Evolutionary conservation across 352 stramenopile genomes (phyloP), one percentile per base, ranked within the genome.

Genomic region (Globisporangium spinosum): DNA sequence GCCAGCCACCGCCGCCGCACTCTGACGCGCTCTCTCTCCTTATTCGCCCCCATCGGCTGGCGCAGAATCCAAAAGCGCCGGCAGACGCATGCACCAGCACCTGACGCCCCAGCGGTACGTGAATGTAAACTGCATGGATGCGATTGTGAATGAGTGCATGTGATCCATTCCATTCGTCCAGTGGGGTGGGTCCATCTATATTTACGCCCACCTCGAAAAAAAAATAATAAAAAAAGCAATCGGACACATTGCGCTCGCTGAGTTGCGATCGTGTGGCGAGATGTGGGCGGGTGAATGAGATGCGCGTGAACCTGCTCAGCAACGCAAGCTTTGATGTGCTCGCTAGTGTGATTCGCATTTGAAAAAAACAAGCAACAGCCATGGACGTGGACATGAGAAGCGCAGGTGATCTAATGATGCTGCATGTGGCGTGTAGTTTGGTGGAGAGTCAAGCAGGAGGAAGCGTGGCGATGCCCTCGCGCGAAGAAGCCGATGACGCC

Each of bases 351-450:
- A 51, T 51, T 51, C 20, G 8, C 22, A 64, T 23, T 54, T 15
- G 17, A 25, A 35, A 53, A 51, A 17, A 38, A 29, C 43, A 38
- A 53, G 25, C 43, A 22, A 17, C 27, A 47, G 45, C 6, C 20
- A 64, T 55, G 58, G 23, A 56, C 38, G 38, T 55, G 23, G 25
- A 9, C 13, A 34, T 58, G 40, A 57, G 29, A 23, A 8, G 32
- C 10, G 29, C 63, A 35, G 43, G 51, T 40, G 72, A 81, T 54
- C 75, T 81, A 25, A 62, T 69, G 51, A 56, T 79, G 61, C 62
- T 79, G 63, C 70, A 64, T 49, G 68, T 79, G 54, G 75, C 68
- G 23, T 77, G 68, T 64, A 72, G 75, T 35, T 69, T 79, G 10
- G 73, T 82, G 51, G 73, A 82, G 55, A 67, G 59, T n/a, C 54